Base-by-base conservation (phyloP, 23 red algal species). In the Agarophyton chilense region DNA sequence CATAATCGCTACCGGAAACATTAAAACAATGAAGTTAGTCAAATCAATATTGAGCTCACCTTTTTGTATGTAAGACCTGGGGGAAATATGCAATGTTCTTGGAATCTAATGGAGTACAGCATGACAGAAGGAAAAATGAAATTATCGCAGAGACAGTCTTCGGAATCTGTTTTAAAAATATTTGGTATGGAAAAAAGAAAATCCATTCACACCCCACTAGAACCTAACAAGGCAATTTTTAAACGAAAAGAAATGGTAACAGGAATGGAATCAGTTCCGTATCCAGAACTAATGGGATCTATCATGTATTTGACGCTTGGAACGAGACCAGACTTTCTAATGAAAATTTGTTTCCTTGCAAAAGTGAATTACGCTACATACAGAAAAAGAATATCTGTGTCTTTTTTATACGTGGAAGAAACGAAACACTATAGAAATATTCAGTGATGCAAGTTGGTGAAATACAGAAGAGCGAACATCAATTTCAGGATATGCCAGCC, bases 221-320 rank as follows among this genome's bases (percentile, higher is more conserved):
- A 77, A 10, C 4, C 72, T 28, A 5, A 71, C 41, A 77, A 66
- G 16, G 3, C 16, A 3, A 28, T 49, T 77, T 52, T 29, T 9
- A 77, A 77, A 77, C 19, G 13, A 13, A 10, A 4, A 21, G 2
- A 19, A 51, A 26, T n/a, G n/a, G 43, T 10, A 40, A 13, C 24
- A 2, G 36, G 14, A 38, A 13, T 47, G 2, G 3, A 46, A 24
- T 46, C 2, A 21, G 38, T 52, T 11, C 18, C 19, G 35, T 77
- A 47, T 35, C 19, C 34, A 22, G 19, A 77, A 13, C 12, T 52
- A 29, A 46, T 77, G 1, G 72, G 12, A 47, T 51, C 19, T 31
- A 2, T 6, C 19, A 77, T 77, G 40, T 77, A 77, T 77, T 40
- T 77, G 2, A 49, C 19, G 72, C 7, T 77, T 31, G 41, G 72